Base-by-base conservation (phyloP, 345 rosid genomes). In the Rhodamnia argentea region DNA sequence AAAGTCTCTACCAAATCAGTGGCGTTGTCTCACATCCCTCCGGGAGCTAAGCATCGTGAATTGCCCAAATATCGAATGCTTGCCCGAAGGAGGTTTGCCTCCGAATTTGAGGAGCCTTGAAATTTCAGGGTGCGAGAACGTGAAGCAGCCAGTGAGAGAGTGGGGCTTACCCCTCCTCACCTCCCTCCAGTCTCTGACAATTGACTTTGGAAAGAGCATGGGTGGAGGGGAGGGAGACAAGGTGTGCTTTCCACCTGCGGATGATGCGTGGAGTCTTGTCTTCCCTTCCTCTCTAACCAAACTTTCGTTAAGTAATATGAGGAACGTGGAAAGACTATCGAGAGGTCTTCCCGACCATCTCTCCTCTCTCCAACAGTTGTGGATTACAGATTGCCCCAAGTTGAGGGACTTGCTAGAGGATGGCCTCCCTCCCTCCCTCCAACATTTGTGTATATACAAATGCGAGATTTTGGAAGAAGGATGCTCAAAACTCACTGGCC, bases 1-100 rank as follows among this genome's bases (percentile, higher is more conserved):
- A 57, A 57, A 10, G 14, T n/a, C 29, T n/a, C 32, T 59, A 12
- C 64, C 64, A n/a, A 5, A 59, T 11, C 29, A n/a, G 32, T 59
- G 64, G 32, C 64, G n/a, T 24, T 8, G 2, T 4, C 64, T 59
- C 3, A 59, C 32, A 2, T 59, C 16, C 32, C 32, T 59, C 60
- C n/a, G 10, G 13, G 2, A 9, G 5, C 5, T 57, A 24, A 0
- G 0, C 0, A 57, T 57, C 10, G 1, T 0, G 5, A 4, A 0
- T 23, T 56, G 58, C 10, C 26, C 10, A 55, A 64, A 32, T 16
- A 64, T 64, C 44, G 4, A 32, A 16, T 15, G 76, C 76, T 64
- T 64, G 6, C 76, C 76, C 6, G 1, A 64, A 29, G 44, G 44
- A 64, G 76, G 24, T 32, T 64, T 8, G 12, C 76, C 6, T 64